Conservation (phyloP, 2,329 filamentous ascomycete species). For the Gliomastix tumulicola region DNA sequence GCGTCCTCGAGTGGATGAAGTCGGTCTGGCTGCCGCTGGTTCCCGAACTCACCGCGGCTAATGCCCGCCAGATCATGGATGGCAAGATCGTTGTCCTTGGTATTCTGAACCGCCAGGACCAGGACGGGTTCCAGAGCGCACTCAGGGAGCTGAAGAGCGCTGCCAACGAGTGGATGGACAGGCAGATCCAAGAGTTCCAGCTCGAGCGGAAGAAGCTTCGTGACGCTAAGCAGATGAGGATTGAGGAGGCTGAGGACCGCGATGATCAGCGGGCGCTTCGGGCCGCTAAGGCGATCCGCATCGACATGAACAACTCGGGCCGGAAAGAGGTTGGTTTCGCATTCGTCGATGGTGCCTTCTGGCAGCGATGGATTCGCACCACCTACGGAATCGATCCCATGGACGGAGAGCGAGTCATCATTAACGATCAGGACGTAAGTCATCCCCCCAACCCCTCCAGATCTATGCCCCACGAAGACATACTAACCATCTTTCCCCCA, state of each 20-base stretch:
- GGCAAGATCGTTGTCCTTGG: constrained; percentile 91
- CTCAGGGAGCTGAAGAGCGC: constrained; percentile 92
- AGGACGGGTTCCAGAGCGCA: constrained; percentile 70
- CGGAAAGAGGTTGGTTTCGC: constrained; percentile 90
- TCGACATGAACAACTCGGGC: constrained; percentile 83
- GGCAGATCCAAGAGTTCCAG: constrained; percentile 85
- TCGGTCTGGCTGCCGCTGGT: constrained; percentile 94
- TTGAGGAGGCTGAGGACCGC: constrained; percentile 93
- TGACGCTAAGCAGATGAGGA: constrained; percentile 88
- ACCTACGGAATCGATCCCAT: constrained; percentile 88
- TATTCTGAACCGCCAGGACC: constrained; percentile 72
- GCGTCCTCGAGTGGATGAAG: constrained; percentile 85
- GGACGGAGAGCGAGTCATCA: constrained; percentile 85
- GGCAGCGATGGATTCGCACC: constrained; percentile 94
- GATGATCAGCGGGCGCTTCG: constrained; percentile 82
- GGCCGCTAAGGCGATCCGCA: constrained; percentile 81
- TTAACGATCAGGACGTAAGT: constrained; percentile 95
- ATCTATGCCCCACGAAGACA: not conserved
- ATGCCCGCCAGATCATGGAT: constrained; percentile 92
- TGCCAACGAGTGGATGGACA: constrained; percentile 96
- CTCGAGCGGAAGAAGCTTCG: constrained; percentile 88
- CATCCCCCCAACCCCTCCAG: not conserved
- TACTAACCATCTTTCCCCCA: constrained; percentile 20
- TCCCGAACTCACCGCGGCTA: constrained; percentile 84
- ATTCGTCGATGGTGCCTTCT: constrained; percentile 95